Base-by-base conservation (phyloP, 768 basidiomycete genomes). In the Termitomyces sp. region DNA sequence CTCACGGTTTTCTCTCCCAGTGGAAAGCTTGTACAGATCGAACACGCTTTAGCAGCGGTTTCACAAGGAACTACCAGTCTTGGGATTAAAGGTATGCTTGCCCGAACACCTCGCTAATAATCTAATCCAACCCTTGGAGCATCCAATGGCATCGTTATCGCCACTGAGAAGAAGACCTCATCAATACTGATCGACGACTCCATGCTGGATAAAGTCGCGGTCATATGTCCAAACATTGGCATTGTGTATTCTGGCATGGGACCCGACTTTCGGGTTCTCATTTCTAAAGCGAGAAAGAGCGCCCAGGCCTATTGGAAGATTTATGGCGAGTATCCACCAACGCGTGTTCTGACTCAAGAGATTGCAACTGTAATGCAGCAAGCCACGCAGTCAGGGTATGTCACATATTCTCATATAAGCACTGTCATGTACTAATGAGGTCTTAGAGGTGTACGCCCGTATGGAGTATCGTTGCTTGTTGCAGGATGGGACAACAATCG, bases 241-340 rank as follows among this genome's bases (percentile, higher is more conserved):
- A 92, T 99, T 64, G 97, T 99, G 47, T 99, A 99, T 77, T 96
- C 94, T 34, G 97, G 97, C 36, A 99, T 99, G 97, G 95, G 97
- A 1, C 97, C 97, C 48, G 97, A 99, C 74, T 99, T 97, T 73
- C 86, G 97, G 43, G 84, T 99, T 24, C 81, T 99, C 59, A 88
- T 99, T 46, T 81, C 92, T 49, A 93, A 91, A 69, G 97, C 97
- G 12, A 84, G 97, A 53, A 98, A 99, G 79, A 94, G 92, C 67
- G 97, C 97, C 10, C 97, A 99, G 71, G 87, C 94, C 22, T 99
- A 99, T 73, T 99, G 96, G 96, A 99, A 98, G 78, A 87, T 98
- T 52, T 94, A 98, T 68, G 94, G 93, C 46, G 97, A 98, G 73
- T 98, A 99, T 72, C 97, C 97, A 26, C 92, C 94, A 52, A 98